A percentile compares a stretch with the other conserved stretches of the same genome.
These are phyloP conservation scores for Parasarocladium wereldwijsianum DNA, from an alignment of 2,329 filamentous ascomycete genomes.

Conservation along the genomic window DNA sequence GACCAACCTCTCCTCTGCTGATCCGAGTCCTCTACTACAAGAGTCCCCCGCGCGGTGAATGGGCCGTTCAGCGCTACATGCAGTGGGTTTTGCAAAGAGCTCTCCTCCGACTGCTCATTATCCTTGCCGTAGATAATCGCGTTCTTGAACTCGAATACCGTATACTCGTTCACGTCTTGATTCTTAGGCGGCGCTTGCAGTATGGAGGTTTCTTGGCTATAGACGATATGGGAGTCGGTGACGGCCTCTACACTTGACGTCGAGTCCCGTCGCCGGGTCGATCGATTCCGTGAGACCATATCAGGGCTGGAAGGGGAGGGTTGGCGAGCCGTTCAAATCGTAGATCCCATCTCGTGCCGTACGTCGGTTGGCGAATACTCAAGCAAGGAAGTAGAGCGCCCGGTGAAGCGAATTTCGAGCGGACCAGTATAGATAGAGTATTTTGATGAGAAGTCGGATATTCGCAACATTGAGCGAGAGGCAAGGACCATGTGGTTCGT, in stretches of 20 bases:
- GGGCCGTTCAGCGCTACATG: conserved; percentile 44
- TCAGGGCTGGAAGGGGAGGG: too few species aligned
- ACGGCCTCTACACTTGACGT: conserved; percentile 29
- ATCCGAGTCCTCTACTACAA: conserved; percentile 34
- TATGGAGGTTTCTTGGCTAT: conserved; percentile 19
- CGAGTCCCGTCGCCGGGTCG: conserved; percentile 25
- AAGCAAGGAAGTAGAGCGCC: too few species aligned
- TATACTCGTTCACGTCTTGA: conserved; percentile 35
- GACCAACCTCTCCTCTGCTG: conserved; percentile 21
- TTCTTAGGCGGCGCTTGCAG: conserved; percentile 10
- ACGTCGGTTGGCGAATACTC: too few species aligned
- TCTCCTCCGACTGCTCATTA: conserved; percentile 16
- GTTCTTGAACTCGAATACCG: conserved; percentile 45
- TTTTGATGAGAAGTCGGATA: too few species aligned
- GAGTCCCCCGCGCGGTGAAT: conserved; percentile 42
- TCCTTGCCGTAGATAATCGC: conserved; percentile 42
- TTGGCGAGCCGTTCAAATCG: too few species aligned
- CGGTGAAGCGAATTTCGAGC: too few species aligned
- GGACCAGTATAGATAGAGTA: too few species aligned
- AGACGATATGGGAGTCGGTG: conserved; percentile 20
- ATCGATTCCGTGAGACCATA: too few species aligned
- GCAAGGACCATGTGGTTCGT: too few species aligned
- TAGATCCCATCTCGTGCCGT: too few species aligned
- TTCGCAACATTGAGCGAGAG: too few species aligned
- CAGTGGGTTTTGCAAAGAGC: conserved; percentile 44